These are phyloP conservation scores for Tephrocybe sp. DNA, from an alignment of 768 basidiomycete genomes.

Conservation along the genomic window DNA sequence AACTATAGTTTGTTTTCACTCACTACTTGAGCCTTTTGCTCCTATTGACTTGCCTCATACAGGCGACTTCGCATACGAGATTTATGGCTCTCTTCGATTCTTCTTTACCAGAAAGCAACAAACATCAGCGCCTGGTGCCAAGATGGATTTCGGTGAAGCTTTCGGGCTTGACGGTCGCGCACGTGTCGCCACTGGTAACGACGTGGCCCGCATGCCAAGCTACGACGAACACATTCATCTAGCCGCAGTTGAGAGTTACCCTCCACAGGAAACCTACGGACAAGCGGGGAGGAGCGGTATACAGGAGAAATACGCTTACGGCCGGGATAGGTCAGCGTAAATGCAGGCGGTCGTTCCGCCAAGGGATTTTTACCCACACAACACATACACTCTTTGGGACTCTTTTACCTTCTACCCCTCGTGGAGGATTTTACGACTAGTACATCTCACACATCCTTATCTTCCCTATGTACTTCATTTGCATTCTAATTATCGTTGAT, in stretches of 20 bases:
- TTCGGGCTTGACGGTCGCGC: constrained; percentile 30
- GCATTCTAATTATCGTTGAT: no score
- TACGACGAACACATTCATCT: constrained; percentile 19
- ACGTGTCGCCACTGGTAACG: not conserved
- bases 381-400: not conserved
- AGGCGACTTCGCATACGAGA: constrained; percentile 72
- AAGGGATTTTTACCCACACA: not conserved
- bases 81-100: constrained; percentile 57
- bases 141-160: constrained; percentile 32
- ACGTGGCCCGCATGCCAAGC: constrained; percentile 13
- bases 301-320: constrained; percentile 1
- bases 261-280: constrained; percentile 1
- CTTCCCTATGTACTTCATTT: no score
- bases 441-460: no score
- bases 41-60: not conserved
- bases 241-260: constrained; percentile 9
- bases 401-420: not conserved
- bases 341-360: not conserved
- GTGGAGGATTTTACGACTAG: no score
- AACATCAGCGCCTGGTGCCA: constrained; percentile 20
- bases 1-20: constrained; percentile 25
- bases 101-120: constrained; percentile 42
- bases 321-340: not conserved
- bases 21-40: not conserved
- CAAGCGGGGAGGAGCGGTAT: not conserved